phyloP scores from a whole-genome alignment of 179 eudicot species.

The Silene vulgaris region DNA sequence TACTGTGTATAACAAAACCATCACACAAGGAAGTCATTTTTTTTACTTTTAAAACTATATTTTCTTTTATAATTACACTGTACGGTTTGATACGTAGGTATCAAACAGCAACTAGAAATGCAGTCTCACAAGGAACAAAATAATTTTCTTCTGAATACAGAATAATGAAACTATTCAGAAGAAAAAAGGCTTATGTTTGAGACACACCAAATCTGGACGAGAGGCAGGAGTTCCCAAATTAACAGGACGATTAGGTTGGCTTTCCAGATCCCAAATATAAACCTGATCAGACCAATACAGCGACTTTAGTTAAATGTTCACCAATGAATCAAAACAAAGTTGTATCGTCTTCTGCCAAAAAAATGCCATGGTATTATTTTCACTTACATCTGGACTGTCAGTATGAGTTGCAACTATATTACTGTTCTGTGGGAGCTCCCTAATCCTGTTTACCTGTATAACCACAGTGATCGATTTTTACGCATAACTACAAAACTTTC shows the following conservation, averaged over 20 bases:
- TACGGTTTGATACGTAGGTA: not conserved
- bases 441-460: conserved; percentile 85
- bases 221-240: conserved; percentile 66
- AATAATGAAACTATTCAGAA: not conserved
- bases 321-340: not conserved
- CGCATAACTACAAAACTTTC: not conserved
- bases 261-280: conserved; percentile 90
- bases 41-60: not conserved
- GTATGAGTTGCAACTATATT: conserved; percentile 97
- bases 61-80: not conserved
- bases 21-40: not conserved
- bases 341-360: too few relatives aligned
- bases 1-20: not conserved
- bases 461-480: conserved; percentile 11
- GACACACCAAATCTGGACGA: conserved; percentile 78
- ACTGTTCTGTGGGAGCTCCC: conserved; percentile 90
- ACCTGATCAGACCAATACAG: conserved; percentile 44
- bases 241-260: conserved; percentile 87
- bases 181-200: not conserved
- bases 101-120: conserved; percentile 8
- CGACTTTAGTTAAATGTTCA: conserved; percentile 6
- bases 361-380: too few relatives aligned
- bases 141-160: not conserved
- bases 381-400: conserved; percentile 89
- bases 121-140: not conserved